Percentiles rank a stretch among this genome's conserved stretches.
Conservation (phyloP, 768 basidiomycete genomes). For the Lactarius deliciosus region DNA sequence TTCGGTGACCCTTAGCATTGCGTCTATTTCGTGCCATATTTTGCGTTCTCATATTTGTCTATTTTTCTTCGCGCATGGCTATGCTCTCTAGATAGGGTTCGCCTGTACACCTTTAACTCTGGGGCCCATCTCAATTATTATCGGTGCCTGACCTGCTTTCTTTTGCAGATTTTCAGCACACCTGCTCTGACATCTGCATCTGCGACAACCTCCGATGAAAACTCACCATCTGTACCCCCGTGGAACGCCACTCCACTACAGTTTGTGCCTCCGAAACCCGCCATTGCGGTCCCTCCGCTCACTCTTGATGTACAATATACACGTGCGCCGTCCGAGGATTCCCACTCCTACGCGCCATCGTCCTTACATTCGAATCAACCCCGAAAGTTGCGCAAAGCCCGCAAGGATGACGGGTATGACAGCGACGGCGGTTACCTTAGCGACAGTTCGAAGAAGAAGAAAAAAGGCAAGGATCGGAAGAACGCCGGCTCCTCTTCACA, state of each 20-base stretch:
- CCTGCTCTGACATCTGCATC: constrained; percentile 44
- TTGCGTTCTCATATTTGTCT: background rate
- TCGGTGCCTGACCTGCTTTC: constrained; percentile 12
- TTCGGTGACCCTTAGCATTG: background rate
- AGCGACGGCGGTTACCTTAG: constrained; percentile 37
- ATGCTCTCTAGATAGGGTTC: background rate
- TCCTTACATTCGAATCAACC: constrained; percentile 27
- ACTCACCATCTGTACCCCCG: constrained; percentile 36
- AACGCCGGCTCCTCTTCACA: constrained; percentile 27
- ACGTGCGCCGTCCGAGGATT: constrained; percentile 13
- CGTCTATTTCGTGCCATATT: background rate
- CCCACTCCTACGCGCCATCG: background rate
- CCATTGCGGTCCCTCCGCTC: background rate
- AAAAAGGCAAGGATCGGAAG: constrained; percentile 30
- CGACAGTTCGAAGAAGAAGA: constrained; percentile 35
- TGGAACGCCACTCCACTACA: constrained; percentile 19
- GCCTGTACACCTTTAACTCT: background rate
- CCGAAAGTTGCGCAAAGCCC: constrained; percentile 33
- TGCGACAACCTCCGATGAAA: constrained; percentile 46
- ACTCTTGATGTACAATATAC: background rate
- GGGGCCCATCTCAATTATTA: background rate
- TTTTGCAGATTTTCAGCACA: constrained; percentile 30
- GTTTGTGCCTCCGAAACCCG: constrained; percentile 1
- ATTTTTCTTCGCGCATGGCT: background rate
- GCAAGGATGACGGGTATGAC: constrained; percentile 32